Conservation (phyloP, 75 land plant species). For the Gnetum montanum region DNA sequence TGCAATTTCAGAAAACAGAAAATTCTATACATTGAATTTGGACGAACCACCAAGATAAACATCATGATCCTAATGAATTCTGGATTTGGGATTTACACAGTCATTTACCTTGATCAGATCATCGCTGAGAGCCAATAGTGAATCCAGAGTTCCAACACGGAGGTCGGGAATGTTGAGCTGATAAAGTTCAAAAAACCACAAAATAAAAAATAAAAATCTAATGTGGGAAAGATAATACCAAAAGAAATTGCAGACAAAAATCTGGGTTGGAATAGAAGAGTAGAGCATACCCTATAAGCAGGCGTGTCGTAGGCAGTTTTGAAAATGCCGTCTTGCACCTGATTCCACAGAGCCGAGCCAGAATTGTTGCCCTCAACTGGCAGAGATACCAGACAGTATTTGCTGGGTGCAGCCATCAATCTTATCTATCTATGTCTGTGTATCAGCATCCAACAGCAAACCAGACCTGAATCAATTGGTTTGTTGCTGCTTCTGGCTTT, state of each 20-base stretch:
- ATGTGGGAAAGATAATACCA: conserved; percentile 9
- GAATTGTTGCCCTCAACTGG: conserved; percentile 67
- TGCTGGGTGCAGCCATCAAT: conserved; percentile 18
- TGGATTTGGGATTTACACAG: too few species aligned
- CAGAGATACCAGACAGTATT: conserved; percentile 75
- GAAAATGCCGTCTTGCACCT: conserved; percentile 68
- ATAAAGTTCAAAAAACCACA: not conserved
- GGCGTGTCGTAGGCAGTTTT: conserved; percentile 85
- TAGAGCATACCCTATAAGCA: conserved; percentile 61
- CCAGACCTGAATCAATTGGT: too few species aligned
- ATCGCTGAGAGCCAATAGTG: conserved; percentile 84
- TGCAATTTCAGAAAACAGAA: conserved; percentile 11
- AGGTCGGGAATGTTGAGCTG: conserved; percentile 89
- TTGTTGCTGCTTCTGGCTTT: too few species aligned
- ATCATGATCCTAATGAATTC: not conserved
- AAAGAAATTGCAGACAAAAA: not conserved
- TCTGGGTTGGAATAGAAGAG: not conserved
- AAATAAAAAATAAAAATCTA: conserved; percentile 6
- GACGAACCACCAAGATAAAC: not conserved
- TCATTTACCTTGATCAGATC: conserved; percentile 84
- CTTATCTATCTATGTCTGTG: too few species aligned
- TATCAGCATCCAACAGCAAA: too few species aligned
- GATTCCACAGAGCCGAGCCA: conserved; percentile 47
- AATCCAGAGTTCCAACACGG: conserved; percentile 89
- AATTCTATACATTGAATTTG: not conserved